These are phyloP conservation scores for Lathyrus oleraceus DNA, from an alignment of 306 rosid species.

Conservation along the genomic window DNA sequence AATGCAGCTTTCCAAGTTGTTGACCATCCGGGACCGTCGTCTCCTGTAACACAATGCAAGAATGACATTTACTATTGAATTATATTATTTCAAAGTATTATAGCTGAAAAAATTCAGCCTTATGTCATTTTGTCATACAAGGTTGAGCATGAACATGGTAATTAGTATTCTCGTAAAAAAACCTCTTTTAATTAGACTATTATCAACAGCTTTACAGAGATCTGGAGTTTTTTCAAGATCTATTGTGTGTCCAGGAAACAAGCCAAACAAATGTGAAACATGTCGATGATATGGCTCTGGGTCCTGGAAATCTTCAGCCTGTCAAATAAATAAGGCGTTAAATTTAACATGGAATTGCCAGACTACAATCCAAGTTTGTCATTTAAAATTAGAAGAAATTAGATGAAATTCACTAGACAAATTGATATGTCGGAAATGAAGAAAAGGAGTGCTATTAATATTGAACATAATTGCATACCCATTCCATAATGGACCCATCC, in stretches of 20 bases:
- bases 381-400: conserved; percentile 15
- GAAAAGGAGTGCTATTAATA: conserved; percentile 5
- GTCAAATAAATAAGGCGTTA: conserved; percentile 29
- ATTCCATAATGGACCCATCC: conserved; percentile 95
- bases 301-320: conserved; percentile 87
- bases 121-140: background rate
- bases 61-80: conserved; percentile 30
- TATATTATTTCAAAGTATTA: conserved; percentile 1
- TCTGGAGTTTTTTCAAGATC: conserved; percentile 69
- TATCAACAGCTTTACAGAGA: conserved; percentile 70
- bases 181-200: conserved; percentile 84
- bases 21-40: conserved; percentile 99
- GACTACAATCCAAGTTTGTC: conserved; percentile 5
- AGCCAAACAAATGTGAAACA: conserved; percentile 82
- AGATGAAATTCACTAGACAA: background rate
- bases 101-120: background rate
- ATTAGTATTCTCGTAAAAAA: conserved; percentile 16
- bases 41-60: conserved; percentile 58
- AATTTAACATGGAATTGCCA: conserved; percentile 25
- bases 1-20: conserved; percentile 80
- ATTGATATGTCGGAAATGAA: background rate
- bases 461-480: conserved; percentile 57
- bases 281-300: conserved; percentile 83
- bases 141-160: conserved; percentile 23
- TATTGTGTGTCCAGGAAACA: conserved; percentile 89